Base-by-base conservation (phyloP, 176 grass and related monocot genomes). In the Otatea glauca region DNA sequence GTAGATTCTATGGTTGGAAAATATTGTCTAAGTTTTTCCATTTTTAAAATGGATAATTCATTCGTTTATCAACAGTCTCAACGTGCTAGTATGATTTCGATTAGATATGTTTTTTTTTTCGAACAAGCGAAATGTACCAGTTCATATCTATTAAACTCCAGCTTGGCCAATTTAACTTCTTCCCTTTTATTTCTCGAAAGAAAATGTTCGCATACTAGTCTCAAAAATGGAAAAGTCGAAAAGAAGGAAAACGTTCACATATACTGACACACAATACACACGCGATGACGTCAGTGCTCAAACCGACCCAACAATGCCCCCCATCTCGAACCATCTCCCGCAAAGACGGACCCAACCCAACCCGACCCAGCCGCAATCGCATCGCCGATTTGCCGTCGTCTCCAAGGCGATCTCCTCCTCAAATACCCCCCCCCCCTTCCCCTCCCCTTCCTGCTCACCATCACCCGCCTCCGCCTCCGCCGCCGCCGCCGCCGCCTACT, bases 331-430 rank as follows among this genome's bases (percentile, higher is more conserved):
- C 74, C 50, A 62, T 63, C 32, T 25, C 68, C 42, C 12, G 12
- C 48, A 72, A 48, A 13, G 5, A 23, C n/a, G 5, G 68, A 71
- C 65, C 27, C 53, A 9, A 21, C 53, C 53, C 24, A 37, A 69
- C 82, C 64, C 45, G 86, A 77, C 45, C 61, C 5, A 60, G 7
- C 63, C 67, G 68, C 65, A 56, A 29, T 29, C 29, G 29, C 29
- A 5, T 54, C 75, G 58, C 77, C 77, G 61, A 74, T 21, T 82
- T 68, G 86, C 91, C 91, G 79, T 86, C 56, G 24, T 84, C 92
- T 72, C 92, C 92, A 94, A 91, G 92, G 89, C 74, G 35, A 37
- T 93, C 74, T 66, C 51, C 58, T 20, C 66, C 24, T 83, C 80
- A 71, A 86, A 91, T 89, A 76, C 86, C 74, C 25, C 25, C 45